Conservation (phyloP, 2,329 filamentous ascomycete genomes). For the Diplodia corticola region DNA sequence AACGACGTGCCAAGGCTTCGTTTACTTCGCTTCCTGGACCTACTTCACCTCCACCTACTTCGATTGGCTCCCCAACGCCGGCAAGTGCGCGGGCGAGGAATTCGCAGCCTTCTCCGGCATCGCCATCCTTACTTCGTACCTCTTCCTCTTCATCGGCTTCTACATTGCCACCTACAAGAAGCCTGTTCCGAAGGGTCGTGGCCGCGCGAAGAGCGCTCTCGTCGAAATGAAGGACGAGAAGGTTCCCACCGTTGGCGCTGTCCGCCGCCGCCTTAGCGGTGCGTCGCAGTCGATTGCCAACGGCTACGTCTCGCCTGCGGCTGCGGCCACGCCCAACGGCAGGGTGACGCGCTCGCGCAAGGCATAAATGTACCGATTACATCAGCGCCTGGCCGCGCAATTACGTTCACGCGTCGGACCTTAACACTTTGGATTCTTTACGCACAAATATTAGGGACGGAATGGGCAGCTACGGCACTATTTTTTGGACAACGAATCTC, state of each 20-base stretch:
- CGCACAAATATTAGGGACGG: slow-evolving; percentile 16
- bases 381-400: slow-evolving; percentile 18
- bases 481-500: slow-evolving; percentile 13
- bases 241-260: slow-evolving; percentile 56
- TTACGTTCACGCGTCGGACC: slow-evolving; percentile 14
- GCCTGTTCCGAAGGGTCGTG: slow-evolving; percentile 70
- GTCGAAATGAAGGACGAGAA: slow-evolving; percentile 81
- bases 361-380: slow-evolving; percentile 52
- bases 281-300: slow-evolving; percentile 39
- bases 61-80: slow-evolving; percentile 76
- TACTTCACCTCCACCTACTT: slow-evolving; percentile 96
- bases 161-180: slow-evolving; percentile 96
- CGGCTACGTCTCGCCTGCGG: slow-evolving; percentile 34
- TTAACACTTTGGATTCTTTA: slow-evolving; percentile 16
- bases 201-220: slow-evolving; percentile 78
- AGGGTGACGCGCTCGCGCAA: slow-evolving; percentile 68
- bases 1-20: slow-evolving; percentile 64
- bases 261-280: slow-evolving; percentile 53
- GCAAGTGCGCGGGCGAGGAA: slow-evolving; percentile 91
- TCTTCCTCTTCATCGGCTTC: slow-evolving; percentile 98
- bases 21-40: slow-evolving; percentile 99
- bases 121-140: slow-evolving; percentile 88
- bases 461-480: slow-evolving; percentile 18
- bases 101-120: slow-evolving; percentile 94
- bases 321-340: slow-evolving; percentile 57